These are phyloP conservation scores for Dioscorea zingiberensis DNA, from an alignment of 106 monocot species.

Conservation along the genomic window DNA sequence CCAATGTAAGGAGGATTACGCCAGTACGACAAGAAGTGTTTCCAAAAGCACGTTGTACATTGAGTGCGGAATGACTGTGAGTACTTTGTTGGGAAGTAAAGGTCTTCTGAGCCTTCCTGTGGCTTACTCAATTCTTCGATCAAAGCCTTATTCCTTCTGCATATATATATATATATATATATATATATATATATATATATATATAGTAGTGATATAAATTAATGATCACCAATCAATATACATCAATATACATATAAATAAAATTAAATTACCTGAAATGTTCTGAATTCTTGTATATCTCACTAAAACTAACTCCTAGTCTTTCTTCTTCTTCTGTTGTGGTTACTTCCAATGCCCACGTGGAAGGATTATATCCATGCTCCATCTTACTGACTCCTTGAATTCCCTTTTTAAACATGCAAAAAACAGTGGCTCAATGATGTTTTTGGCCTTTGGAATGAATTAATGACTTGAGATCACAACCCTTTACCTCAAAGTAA, in stretches of 20 bases:
- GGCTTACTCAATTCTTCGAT: conserved; percentile 24
- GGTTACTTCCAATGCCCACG: conserved; percentile 27
- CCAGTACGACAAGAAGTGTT: conserved; percentile 60
- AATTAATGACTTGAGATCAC: background rate
- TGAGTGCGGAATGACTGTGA: background rate
- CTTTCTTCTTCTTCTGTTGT: conserved; percentile 4
- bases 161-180: background rate
- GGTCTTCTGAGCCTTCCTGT: conserved; percentile 23
- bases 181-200: background rate
- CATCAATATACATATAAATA: background rate
- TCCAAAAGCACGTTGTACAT: conserved; percentile 31
- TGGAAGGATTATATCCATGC: conserved; percentile 25
- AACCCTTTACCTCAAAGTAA: conserved; percentile 26
- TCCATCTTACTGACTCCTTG: conserved; percentile 22
- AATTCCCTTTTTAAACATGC: conserved; percentile 4
- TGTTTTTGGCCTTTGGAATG: too few species aligned
- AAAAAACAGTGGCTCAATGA: too few species aligned
- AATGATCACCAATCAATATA: background rate
- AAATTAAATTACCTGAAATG: background rate
- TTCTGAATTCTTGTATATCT: conserved; percentile 19
- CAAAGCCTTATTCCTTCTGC: conserved; percentile 46
- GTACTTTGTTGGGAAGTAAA: conserved; percentile 51
- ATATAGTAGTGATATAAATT: background rate
- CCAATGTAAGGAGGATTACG: conserved; percentile 50
- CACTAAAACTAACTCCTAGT: conserved; percentile 14